Base-by-base conservation (phyloP, 768 basidiomycete species). In the Flagelloscypha sp. region DNA sequence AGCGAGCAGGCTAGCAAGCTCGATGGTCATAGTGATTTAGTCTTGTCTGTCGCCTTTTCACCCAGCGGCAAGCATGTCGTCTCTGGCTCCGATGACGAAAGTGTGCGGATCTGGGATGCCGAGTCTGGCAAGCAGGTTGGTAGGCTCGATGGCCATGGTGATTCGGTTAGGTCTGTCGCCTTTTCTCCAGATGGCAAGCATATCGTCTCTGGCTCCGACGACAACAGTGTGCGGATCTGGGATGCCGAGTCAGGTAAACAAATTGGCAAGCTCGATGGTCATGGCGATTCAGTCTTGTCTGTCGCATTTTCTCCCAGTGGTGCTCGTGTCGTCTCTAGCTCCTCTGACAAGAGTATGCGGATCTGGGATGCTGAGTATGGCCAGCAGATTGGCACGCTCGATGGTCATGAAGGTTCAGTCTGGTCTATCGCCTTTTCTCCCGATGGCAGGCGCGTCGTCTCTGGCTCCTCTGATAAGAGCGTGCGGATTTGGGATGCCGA, bases 381-480 rank as follows among this genome's bases (percentile, higher is more conserved):
- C 9, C 24, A 20, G 18, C n/a, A n/a, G n/a, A n/a, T n/a, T n/a
- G 7, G 13, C n/a, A n/a, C n/a, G n/a, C 36, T 30, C 20, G 31
- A 27, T 28, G 47, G 47, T 24, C 43, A 47, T 31, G 42, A 19
- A 31, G 25, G 32, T 22, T 23, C 15, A 28, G 37, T 48, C 12
- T 24, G 10, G 4, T 43, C 45, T 20, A 32, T 50, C 11, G 28
- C 33, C 15, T 49, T 42, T 23, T 50, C 48, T 10, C 45, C 42
- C 13, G 46, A 45, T 32, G 46, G 43, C 16, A 46, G 32, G 9
- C 33, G 24, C n/a, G 42, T 50, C 33, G 49, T 40, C 4, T 47
- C 48, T 29, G 48, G 47, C 17, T 48, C 40, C 13, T 5, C 11
- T 11, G 47, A 48, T 27, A 37, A 17, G 10, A 47, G 32, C 27